Conservation (phyloP, 78 protist species). For the Chrysochromulina tobinii region DNA sequence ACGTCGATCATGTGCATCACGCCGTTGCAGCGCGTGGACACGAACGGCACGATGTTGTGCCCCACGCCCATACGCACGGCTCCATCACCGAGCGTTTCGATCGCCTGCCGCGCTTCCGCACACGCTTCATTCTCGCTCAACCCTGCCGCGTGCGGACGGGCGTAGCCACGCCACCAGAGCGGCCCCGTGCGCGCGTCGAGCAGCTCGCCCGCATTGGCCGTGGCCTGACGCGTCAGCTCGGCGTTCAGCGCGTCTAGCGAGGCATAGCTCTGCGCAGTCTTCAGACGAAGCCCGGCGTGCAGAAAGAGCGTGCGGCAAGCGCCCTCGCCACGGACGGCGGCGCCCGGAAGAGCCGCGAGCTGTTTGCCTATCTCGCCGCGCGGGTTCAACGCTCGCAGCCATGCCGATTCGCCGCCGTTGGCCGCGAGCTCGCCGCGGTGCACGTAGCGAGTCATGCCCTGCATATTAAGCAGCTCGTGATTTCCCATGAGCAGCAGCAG, state of each 20-base stretch:
- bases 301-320: conserved; percentile 17
- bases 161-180: conserved; percentile 22
- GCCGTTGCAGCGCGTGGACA: conserved; percentile 28
- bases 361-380: neutral
- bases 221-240: neutral
- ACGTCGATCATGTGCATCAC: neutral
- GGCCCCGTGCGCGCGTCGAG: neutral
- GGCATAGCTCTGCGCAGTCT: neutral
- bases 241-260: neutral
- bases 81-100: neutral
- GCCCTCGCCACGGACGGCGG: neutral
- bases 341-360: neutral
- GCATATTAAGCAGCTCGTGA: conserved; percentile 49
- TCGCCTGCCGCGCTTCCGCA: neutral
- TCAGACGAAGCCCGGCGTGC: conserved; percentile 15
- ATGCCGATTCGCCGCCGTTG: neutral
- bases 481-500: conserved; percentile 29
- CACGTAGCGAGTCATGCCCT: neutral
- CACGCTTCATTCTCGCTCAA: neutral
- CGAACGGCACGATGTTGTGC: conserved; percentile 36
- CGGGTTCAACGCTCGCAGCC: neutral
- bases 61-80: conserved; percentile 36
- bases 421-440: neutral
- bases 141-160: neutral
- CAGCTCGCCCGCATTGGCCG: neutral